Conservation (phyloP, 225 moss, liverwort and hornwort genomes). For the Pseudoscleropodium purum region DNA sequence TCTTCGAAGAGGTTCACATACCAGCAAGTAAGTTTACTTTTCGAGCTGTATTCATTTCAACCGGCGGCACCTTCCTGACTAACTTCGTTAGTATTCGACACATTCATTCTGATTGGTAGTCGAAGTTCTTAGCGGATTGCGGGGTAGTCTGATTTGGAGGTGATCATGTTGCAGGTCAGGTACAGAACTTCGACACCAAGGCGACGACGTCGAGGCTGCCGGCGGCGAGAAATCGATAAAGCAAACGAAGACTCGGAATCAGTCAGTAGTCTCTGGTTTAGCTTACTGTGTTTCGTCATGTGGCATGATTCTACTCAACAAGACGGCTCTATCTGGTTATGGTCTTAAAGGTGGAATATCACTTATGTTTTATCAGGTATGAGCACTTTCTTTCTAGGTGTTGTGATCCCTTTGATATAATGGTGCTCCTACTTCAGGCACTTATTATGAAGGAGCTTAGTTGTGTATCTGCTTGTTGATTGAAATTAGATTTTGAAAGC, state of each 20-base stretch:
- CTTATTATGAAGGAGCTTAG: background rate
- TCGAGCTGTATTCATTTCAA: background rate
- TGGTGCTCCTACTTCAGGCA: background rate
- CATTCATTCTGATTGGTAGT: background rate
- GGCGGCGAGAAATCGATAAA: conserved; percentile 38
- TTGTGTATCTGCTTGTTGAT: background rate
- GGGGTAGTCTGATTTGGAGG: conserved; percentile 1
- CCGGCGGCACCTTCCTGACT: background rate
- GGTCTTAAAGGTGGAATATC: conserved; percentile 88
- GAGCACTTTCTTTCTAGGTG: background rate
- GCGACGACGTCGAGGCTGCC: conserved; percentile 45
- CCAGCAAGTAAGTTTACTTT: conserved; percentile 51
- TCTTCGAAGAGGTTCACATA: conserved; percentile 50
- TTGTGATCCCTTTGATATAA: background rate
- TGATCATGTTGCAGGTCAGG: conserved; percentile 25
- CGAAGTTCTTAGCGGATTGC: background rate
- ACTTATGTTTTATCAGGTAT: conserved; percentile 94
- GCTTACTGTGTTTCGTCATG: conserved; percentile 87
- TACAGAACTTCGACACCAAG: conserved; percentile 31
- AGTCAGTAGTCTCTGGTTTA: conserved; percentile 69
- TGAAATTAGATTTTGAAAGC: background rate
- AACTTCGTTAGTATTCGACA: background rate
- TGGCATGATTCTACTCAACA: conserved; percentile 99
- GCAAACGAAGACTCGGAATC: conserved; percentile 58
- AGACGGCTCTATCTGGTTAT: conserved; percentile 83